These are phyloP conservation scores for sweet orange (Citrus sinensis) DNA, from an alignment of 345 rosid species.

Conservation along the genomic window DVS_A1.0 CM039161.1:22697501-22698000, in stretches of 20 bases:
- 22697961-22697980: not conserved
- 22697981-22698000: conserved; percentile 2
- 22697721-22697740: conserved; percentile 1
- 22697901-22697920: not conserved
- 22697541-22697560: conserved; percentile 48
- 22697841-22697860: not conserved
- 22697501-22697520: conserved; percentile 18
- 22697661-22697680: conserved; percentile 6
- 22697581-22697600: conserved; percentile 15
- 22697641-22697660: conserved; percentile 18
- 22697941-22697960: not conserved
- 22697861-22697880: not conserved
- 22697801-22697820: conserved; percentile 10
- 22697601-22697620: not conserved
- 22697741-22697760: not conserved
- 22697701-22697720: not conserved
- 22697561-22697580: conserved; percentile 24
- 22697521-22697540: conserved; percentile 32
- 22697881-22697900: conserved; percentile 8
- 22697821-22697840: not conserved
- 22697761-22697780: conserved; percentile 21
- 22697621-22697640: conserved; percentile 1
- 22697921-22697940: not conserved
- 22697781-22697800: not conserved
- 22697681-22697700: not conserved